These are phyloP conservation scores for Mycena amicta DNA, from an alignment of 768 basidiomycete species.

Conservation along the genomic window DNA sequence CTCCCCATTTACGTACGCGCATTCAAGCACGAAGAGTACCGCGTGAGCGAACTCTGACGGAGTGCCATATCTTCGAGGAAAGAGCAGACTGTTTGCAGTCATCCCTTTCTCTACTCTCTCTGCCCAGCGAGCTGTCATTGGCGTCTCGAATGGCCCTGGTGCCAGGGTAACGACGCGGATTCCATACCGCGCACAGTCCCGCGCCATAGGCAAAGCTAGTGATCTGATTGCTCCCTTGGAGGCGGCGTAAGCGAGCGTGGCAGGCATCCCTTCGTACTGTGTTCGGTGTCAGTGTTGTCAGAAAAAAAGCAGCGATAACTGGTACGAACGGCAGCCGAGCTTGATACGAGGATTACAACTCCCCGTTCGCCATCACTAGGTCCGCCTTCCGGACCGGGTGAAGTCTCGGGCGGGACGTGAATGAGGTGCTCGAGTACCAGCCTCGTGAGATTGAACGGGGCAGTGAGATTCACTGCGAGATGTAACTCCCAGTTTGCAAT, in stretches of 20 bases:
- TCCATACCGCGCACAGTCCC: slow-evolving; percentile 39
- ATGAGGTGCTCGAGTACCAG: slow-evolving; percentile 36
- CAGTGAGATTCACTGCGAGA: slow-evolving; percentile 40
- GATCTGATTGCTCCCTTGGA: slow-evolving; percentile 42
- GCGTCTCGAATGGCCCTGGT: slow-evolving; percentile 38
- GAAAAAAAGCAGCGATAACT: neutral
- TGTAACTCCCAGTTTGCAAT: slow-evolving; percentile 38
- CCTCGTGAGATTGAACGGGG: slow-evolving; percentile 42
- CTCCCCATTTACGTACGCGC: slow-evolving; percentile 21
- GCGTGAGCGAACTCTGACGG: slow-evolving; percentile 35
- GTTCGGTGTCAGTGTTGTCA: neutral
- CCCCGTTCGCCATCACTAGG: slow-evolving; percentile 38
- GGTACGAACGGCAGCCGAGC: slow-evolving; percentile 34
- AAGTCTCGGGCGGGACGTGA: slow-evolving; percentile 26
- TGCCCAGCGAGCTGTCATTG: slow-evolving; percentile 31
- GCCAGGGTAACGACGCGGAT: slow-evolving; percentile 42
- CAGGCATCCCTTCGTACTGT: slow-evolving; percentile 42
- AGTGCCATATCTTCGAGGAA: slow-evolving; percentile 38
- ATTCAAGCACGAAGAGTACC: slow-evolving; percentile 34
- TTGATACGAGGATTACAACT: slow-evolving; percentile 39
- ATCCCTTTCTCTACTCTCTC: slow-evolving; percentile 21
- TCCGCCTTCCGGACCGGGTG: slow-evolving; percentile 1
- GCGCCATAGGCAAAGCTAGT: slow-evolving; percentile 42
- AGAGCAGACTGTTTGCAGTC: slow-evolving; percentile 26
- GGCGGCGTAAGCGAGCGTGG: slow-evolving; percentile 41